Conservation (phyloP, 2,329 filamentous ascomycete genomes). For the Epichloe uncinata region DNA sequence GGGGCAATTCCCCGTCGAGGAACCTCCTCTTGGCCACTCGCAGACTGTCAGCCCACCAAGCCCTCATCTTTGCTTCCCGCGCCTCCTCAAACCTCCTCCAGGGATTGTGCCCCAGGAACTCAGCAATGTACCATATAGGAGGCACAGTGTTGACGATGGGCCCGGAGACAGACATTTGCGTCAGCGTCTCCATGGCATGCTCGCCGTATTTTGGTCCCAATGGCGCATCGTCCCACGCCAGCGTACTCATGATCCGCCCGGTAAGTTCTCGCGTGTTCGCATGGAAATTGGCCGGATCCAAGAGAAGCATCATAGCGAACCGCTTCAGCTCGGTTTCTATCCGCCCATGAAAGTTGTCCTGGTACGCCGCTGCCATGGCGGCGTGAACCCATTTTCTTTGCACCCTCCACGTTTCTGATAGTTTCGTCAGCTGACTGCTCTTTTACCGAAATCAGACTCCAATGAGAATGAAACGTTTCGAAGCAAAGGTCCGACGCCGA, state of each 20-base stretch:
- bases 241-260: constrained; percentile 34
- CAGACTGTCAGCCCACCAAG: constrained; percentile 33
- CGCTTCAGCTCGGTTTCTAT: constrained; percentile 33
- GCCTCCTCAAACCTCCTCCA: constrained; percentile 33
- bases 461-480: neutral
- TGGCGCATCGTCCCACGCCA: constrained; percentile 36
- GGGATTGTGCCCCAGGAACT: constrained; percentile 26
- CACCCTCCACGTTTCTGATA: constrained; percentile 31
- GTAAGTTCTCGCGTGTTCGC: constrained; percentile 34
- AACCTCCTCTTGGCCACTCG: constrained; percentile 27
- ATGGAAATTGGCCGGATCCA: constrained; percentile 33
- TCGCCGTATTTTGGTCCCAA: constrained; percentile 32
- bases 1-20: constrained; percentile 25
- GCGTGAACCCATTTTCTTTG: constrained; percentile 40
- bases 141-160: constrained; percentile 36
- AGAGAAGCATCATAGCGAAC: constrained; percentile 30
- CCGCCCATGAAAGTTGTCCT: constrained; percentile 32
- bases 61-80: constrained; percentile 28
- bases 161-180: constrained; percentile 38
- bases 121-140: constrained; percentile 32
- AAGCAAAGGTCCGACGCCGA: neutral
- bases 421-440: neutral
- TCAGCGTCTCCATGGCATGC: constrained; percentile 32
- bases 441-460: neutral
- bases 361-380: constrained; percentile 29